Evolutionary conservation across 1,284 basidiomycete species (phyloP), one percentile per base, ranked within the genome.

Genomic region (Baeospora myosura): DNA sequence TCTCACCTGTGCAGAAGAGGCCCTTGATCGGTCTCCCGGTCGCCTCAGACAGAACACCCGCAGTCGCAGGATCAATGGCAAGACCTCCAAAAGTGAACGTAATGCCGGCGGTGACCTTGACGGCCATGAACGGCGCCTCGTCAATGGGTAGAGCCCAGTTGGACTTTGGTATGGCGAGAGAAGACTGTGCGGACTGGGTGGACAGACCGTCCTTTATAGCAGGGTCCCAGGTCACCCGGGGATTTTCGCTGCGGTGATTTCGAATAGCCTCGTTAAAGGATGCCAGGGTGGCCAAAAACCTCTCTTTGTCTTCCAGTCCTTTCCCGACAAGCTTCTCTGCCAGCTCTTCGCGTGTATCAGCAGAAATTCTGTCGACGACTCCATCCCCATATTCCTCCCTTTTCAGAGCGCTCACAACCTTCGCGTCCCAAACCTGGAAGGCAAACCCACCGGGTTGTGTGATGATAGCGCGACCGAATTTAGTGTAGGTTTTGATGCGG

Each of bases 51-150:
- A 80, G 37, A 2, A 83, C 78, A 1, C 57, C 65, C 4, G 73
- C 68, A 0, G 73, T 77, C 8, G 62, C 52, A 0, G 76, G 68
- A 49, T 81, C 70, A 44, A 83, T 73, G 1, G 68, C 71, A 2
- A 83, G 56, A 2, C 80, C 79, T 1, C 80, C 80, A 59, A 81
- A 84, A 2, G 78, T 84, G 60, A 82, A 84, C 1, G 81, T 82
- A 43, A 82, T 72, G 1, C 79, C 80, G 57, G 80, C 82, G 0
- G 74, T 62, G 2, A 83, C 74, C 52, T 78, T 79, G 22, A 82
- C 74, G 2, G 79, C 80, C 51, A 81, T 62, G 52, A 78, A 78
- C 1, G 77, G 78, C 6, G 63, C 55, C 35, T 66, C 49, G 32
- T 73, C 66, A 28, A 83, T 56, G 3, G 64, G 53, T 12, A 66